A percentile compares a stretch with the other conserved stretches of the same genome.
Conservation (phyloP, 2,329 filamentous ascomycete genomes). For the Westerdykella sp. region DNA sequence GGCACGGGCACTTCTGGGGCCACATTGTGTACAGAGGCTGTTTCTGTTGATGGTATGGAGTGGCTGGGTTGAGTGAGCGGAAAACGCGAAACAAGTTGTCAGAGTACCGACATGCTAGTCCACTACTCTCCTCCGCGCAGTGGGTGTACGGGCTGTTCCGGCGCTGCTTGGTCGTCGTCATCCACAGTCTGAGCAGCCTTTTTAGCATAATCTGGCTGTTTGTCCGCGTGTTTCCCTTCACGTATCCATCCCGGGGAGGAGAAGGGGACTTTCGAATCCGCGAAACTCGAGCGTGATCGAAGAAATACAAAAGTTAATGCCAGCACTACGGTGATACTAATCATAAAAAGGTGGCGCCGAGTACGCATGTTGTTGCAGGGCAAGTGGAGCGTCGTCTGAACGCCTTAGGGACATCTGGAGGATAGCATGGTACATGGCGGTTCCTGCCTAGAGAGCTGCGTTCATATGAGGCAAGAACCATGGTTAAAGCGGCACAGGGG, state of each 20-base stretch:
- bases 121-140: not conserved
- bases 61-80: not conserved
- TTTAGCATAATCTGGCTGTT: not conserved
- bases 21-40: not conserved
- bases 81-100: not conserved
- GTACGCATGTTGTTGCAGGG: not conserved
- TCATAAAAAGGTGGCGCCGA: not conserved
- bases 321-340: not conserved
- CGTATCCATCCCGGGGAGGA: not conserved
- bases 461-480: too few species aligned
- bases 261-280: not conserved
- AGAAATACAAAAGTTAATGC: not conserved
- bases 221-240: not conserved
- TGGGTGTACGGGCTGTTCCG: not conserved
- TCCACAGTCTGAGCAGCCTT: not conserved
- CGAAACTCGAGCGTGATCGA: not conserved
- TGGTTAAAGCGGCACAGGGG: too few species aligned
- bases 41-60: not conserved
- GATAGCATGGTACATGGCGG: too few species aligned
- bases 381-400: too few species aligned
- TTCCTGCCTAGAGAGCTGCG: too few species aligned
- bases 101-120: not conserved
- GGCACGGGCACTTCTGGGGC: conserved; percentile 3
- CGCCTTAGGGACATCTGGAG: too few species aligned
- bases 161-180: not conserved